Conservation (phyloP, 2,329 filamentous ascomycete species). For the Microdochium trichocladiopsis region DNA sequence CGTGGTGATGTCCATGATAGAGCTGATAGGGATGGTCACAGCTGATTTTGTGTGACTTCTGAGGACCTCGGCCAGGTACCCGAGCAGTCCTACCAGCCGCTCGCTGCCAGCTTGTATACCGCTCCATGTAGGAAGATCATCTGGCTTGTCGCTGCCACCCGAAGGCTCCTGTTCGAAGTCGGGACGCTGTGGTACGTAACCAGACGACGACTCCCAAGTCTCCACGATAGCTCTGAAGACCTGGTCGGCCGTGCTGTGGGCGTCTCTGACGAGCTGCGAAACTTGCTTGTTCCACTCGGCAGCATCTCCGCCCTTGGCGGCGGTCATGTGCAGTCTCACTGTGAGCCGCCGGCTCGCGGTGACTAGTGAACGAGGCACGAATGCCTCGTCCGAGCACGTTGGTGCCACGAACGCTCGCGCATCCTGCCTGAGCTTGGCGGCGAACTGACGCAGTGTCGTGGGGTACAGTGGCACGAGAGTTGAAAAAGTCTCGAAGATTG, state of each 20-base stretch:
- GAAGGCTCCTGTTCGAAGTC: slow-evolving; percentile 37
- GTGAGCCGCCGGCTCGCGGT: slow-evolving; percentile 56
- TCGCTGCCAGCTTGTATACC: slow-evolving; percentile 69
- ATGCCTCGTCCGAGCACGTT: slow-evolving; percentile 43
- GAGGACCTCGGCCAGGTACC: slow-evolving; percentile 57
- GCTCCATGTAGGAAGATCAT: slow-evolving; percentile 61
- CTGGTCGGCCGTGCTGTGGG: slow-evolving; percentile 67
- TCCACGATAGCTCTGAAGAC: slow-evolving; percentile 75
- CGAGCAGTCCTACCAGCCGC: slow-evolving; percentile 59
- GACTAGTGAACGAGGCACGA: slow-evolving; percentile 45
- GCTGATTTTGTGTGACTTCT: slow-evolving; percentile 55
- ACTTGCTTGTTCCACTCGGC: slow-evolving; percentile 74
- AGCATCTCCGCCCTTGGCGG: slow-evolving; percentile 68
- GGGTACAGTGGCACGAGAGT: slow-evolving; percentile 73
- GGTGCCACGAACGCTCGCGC: slow-evolving; percentile 56
- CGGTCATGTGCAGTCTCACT: slow-evolving; percentile 69
- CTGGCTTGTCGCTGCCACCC: slow-evolving; percentile 35
- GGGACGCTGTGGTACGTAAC: slow-evolving; percentile 33
- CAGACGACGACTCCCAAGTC: slow-evolving; percentile 66
- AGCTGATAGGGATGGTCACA: slow-evolving; percentile 60
- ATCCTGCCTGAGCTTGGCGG: slow-evolving; percentile 58
- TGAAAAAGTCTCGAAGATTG: slow-evolving; percentile 63
- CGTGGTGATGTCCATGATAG: slow-evolving; percentile 60
- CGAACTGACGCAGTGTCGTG: slow-evolving; percentile 73
- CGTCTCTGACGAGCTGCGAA: slow-evolving; percentile 50